A percentile compares a stretch with the other conserved stretches of the same genome.
Conservation (phyloP, 305 asterid species). For the Fraxinus paxiana region DNA sequence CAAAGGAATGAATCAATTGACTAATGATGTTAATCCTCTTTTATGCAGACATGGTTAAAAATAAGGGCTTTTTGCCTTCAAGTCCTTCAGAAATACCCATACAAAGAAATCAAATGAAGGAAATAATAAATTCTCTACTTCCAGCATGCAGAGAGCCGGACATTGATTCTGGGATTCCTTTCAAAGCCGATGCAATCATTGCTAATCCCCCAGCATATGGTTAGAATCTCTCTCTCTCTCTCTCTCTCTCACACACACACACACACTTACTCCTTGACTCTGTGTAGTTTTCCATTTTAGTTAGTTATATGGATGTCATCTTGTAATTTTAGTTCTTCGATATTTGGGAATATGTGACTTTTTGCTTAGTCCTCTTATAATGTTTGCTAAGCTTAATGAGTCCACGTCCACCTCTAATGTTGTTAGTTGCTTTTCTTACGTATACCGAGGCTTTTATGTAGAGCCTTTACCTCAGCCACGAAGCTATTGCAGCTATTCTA, state of each 20-base stretch:
- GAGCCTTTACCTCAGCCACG: neutral
- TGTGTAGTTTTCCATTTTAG: neutral
- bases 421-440: neutral
- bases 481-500: neutral
- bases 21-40: conserved; percentile 3
- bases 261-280: neutral
- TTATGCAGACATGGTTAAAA: conserved; percentile 88
- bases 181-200: conserved; percentile 87
- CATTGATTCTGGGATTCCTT: conserved; percentile 71
- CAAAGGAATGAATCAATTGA: neutral
- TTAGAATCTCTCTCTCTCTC: conserved; percentile 19
- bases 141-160: conserved; percentile 93
- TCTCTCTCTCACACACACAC: neutral
- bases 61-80: conserved; percentile 96
- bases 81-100: conserved; percentile 92
- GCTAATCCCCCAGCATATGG: conserved; percentile 99
- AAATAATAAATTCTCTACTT: conserved; percentile 70
- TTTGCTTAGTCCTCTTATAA: neutral
- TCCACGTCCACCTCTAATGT: neutral
- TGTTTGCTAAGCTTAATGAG: neutral
- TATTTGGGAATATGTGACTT: conserved; percentile 2
- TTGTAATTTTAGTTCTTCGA: neutral
- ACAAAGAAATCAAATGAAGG: conserved; percentile 82
- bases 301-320: neutral
- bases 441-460: neutral